Evolutionary conservation across 257 asterid genomes (phyloP).

Genomic region (Solanum tarapatanum): DNA sequence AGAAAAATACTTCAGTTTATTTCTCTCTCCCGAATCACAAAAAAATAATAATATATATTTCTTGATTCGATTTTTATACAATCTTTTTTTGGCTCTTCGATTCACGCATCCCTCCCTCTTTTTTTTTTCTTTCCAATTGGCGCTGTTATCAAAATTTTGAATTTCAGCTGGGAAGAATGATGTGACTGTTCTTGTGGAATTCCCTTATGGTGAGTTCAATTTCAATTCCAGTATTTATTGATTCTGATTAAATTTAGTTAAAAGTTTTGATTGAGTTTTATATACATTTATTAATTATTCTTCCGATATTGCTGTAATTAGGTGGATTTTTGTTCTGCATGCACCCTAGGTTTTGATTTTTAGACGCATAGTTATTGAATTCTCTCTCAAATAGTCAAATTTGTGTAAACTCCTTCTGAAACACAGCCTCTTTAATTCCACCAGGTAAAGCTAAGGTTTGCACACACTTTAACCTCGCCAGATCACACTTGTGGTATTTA

Average conservation of each 20-base stretch:
- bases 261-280: background rate
- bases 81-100: background rate
- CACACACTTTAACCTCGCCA: background rate
- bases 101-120: background rate
- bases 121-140: background rate
- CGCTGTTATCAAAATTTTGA: background rate
- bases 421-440: background rate
- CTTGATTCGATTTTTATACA: background rate
- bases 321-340: background rate
- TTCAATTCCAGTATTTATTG: background rate
- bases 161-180: background rate
- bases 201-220: slow-evolving; percentile 19
- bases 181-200: background rate
- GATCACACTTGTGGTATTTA: background rate
- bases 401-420: slow-evolving; percentile 7
- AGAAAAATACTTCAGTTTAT: background rate
- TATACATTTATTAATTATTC: background rate
- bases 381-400: background rate
- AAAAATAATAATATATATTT: no score
- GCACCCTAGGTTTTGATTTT: background rate
- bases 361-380: background rate
- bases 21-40: background rate
- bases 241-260: background rate
- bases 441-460: background rate
- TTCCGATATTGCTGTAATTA: background rate